Evolutionary conservation across 2,329 filamentous ascomycete species (phyloP), one percentile per base, ranked within the genome.

Genomic region (Rutstroemia sp.): DNA sequence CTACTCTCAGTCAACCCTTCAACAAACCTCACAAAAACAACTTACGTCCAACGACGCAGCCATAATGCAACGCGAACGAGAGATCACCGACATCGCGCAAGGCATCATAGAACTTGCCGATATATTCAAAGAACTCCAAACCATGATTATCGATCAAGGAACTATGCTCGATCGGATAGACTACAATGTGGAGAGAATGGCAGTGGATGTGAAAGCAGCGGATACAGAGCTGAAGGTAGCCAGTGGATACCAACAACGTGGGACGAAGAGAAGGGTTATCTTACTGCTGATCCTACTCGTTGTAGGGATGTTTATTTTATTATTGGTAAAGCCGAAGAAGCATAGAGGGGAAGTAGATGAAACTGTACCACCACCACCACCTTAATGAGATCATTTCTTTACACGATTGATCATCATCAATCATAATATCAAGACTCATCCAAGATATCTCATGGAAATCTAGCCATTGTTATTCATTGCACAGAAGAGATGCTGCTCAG

Each of bases 61-160:
- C 39, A 97, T 99, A 65, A 82, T 86, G 59, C 94, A 97, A 71
- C 88, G 94, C 61, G 94, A 99, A 73, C 86, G 88, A 42, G 94
- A 97, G 72, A 99, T 99, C 66, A 95, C 95, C 69, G 92, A 96
- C 65, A 99, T 99, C 61, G 94, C 94, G 2, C 92, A 96, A 70
- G 92, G 94, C 57, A 97, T 99, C 72, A 97, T 99, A 67, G 92
- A 97, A 70, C 77, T 99, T 7, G 90, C 92, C 4, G 94, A 96
- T 70, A 90, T 99, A 51, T 99, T 99, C 76, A 90, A 95, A 60
- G 94, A 99, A 67, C 77, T 99, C 30, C 94, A 99, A 72, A 86
- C 80, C 49, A 97, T 99, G 92, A 90, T 95, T 65, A 92, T 95
- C 63, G 88, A 94, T 69, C 88, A 94, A 71, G 90, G 90, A 53